phyloP scores from a whole-genome alignment of 768 basidiomycete genomes.

The Panaeolus papilionaceus region DNA sequence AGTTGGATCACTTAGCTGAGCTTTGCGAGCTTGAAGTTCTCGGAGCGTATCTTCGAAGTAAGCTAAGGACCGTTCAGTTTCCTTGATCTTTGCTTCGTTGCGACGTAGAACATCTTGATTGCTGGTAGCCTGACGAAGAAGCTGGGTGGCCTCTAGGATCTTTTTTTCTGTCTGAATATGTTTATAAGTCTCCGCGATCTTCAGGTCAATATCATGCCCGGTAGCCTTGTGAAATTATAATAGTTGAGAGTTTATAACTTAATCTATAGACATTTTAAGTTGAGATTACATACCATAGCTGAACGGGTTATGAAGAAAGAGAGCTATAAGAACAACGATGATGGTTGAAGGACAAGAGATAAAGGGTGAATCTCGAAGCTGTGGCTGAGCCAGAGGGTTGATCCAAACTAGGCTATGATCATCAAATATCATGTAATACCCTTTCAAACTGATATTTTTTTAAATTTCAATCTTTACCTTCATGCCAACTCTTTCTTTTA shows the following conservation, averaged over 20 bases:
- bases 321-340: constrained; percentile 33
- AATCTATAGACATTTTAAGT: constrained; percentile 30
- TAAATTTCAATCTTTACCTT: constrained; percentile 13
- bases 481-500: constrained; percentile 40
- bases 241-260: constrained; percentile 20
- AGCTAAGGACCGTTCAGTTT: constrained; percentile 80
- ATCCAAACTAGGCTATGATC: constrained; percentile 38
- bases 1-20: constrained; percentile 61
- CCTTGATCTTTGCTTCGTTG: constrained; percentile 86
- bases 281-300: constrained; percentile 33
- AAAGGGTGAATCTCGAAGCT: constrained; percentile 33
- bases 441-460: constrained; percentile 9
- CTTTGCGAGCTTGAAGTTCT: constrained; percentile 81
- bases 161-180: constrained; percentile 93
- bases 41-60: constrained; percentile 90
- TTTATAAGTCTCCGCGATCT: constrained; percentile 89
- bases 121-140: constrained; percentile 79
- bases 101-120: constrained; percentile 87
- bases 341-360: constrained; percentile 33
- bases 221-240: constrained; percentile 36
- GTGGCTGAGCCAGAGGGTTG: constrained; percentile 32
- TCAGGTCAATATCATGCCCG: constrained; percentile 81
- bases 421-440: constrained; percentile 18
- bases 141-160: constrained; percentile 85
- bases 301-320: constrained; percentile 28